These are phyloP conservation scores for Boechera stricta DNA, from an alignment of 345 rosid genomes.

Conservation along the genomic window DNA sequence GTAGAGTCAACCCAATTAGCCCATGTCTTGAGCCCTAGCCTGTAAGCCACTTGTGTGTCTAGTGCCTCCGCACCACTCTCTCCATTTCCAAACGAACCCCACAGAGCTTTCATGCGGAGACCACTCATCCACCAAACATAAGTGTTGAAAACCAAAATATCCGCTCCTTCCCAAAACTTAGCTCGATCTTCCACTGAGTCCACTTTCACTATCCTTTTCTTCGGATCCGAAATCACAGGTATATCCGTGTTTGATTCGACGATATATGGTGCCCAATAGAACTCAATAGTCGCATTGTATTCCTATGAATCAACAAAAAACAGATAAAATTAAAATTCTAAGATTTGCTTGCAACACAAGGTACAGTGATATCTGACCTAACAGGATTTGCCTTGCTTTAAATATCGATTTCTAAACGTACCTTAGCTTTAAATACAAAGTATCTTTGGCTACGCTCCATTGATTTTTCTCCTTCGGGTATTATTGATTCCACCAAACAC, in stretches of 20 bases:
- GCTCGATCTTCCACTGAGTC: slow-evolving; percentile 79
- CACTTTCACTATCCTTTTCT: slow-evolving; percentile 78
- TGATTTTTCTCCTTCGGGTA: slow-evolving; percentile 69
- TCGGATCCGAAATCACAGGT: slow-evolving; percentile 62
- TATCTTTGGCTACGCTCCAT: slow-evolving; percentile 54
- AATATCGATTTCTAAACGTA: slow-evolving; percentile 20
- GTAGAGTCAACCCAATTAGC: slow-evolving; percentile 90
- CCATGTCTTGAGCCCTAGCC: slow-evolving; percentile 81
- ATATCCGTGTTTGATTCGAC: slow-evolving; percentile 84
- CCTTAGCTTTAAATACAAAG: slow-evolving; percentile 77
- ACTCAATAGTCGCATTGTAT: slow-evolving; percentile 79
- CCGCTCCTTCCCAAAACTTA: slow-evolving; percentile 74
- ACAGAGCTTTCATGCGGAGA: slow-evolving; percentile 67
- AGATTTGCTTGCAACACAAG: slow-evolving; percentile 63
- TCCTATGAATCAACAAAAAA: slow-evolving; percentile 48
- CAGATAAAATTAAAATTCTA: neutral
- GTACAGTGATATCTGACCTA: slow-evolving; percentile 32
- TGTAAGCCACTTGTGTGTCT: slow-evolving; percentile 69
- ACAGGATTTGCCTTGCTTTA: neutral
- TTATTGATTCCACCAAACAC: slow-evolving; percentile 72
- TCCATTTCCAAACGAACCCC: slow-evolving; percentile 93
- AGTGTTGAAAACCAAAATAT: slow-evolving; percentile 81
- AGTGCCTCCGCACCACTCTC: slow-evolving; percentile 68
- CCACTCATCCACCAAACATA: slow-evolving; percentile 99
- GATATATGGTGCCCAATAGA: slow-evolving; percentile 92